Evolutionary conservation across 1,139 yeast genomes (phyloP), one percentile per base, ranked within the genome.

Genomic region (Geotrichum fermentans): DNA sequence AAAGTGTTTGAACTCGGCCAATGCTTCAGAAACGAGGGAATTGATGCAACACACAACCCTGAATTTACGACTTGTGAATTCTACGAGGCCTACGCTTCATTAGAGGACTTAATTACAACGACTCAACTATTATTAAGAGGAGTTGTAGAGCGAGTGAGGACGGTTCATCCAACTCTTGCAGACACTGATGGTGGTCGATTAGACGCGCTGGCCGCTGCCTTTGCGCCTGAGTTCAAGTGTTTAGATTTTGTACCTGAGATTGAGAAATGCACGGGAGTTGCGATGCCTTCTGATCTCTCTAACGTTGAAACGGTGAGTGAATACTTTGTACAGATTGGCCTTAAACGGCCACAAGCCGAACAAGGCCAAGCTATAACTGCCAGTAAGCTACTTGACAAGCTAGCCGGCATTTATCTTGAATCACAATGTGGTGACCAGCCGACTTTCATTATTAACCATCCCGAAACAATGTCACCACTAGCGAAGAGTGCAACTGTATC

Each of bases 41-140:
- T 90, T 41, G 97, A 92, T 64, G 75, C 82, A 51, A 87, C 96
- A 1, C 98, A 92, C 64, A 92, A 92, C 69, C 97, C 97, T 0
- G 98, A 92, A 65, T 92, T 90, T 62, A 83, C 96, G 14, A 80
- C 92, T 11, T 89, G 97, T 69, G 98, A 92, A 66, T 89, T 90
- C 62, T 92, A 92, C 65, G 87, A 85, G 66, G 78, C 92, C 1
- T 89, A 78, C 60, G 83, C 90, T 3, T 75, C 76, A 45, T 73
- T 90, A 43, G 76, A 78, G 11, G 87, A 85, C 43, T 70, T 90
- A 52, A 83, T 88, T 74, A 53, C 54, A 1, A 61, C 83, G 38
- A 83, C 95, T 0, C 86, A 87, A 60, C 69, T 70, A 0, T 56
- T 89, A 53, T 73, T 88, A 44, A 55, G 60, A 4, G 61, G 57